Percentiles rank a stretch among this genome's conserved stretches.
phyloP scores from a whole-genome alignment of 2,329 filamentous ascomycete species.

The Ceratocystiopsis brevicomis region DNA sequence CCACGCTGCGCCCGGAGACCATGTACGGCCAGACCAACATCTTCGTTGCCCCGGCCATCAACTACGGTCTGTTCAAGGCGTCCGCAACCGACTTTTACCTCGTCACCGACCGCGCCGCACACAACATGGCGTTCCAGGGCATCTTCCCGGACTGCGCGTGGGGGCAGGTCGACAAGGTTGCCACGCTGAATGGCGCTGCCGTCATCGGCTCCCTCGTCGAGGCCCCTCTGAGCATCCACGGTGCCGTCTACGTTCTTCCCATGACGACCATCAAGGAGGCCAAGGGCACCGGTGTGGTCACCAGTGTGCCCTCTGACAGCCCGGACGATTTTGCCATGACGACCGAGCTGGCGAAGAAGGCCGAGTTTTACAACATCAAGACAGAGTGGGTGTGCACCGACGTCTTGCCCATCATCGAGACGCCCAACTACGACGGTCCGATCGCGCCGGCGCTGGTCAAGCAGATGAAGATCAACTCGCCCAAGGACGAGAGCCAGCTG shows the following conservation, averaged over 20 bases:
- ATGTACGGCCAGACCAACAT: slow-evolving; percentile 98
- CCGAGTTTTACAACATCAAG: slow-evolving; percentile 88
- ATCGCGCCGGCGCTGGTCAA: slow-evolving; percentile 71
- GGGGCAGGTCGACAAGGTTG: slow-evolving; percentile 46
- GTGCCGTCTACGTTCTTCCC: slow-evolving; percentile 68
- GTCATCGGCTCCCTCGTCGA: slow-evolving; percentile 77
- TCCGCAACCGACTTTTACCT: slow-evolving; percentile 56
- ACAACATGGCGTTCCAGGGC: slow-evolving; percentile 93
- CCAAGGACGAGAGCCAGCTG: slow-evolving; percentile 81
- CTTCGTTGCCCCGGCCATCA: slow-evolving; percentile 80
- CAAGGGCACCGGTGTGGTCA: slow-evolving; percentile 94
- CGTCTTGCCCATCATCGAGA: slow-evolving; percentile 75
- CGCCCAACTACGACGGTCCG: slow-evolving; percentile 55
- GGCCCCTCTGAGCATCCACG: slow-evolving; percentile 75
- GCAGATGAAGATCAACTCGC: slow-evolving; percentile 88
- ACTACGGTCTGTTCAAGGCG: slow-evolving; percentile 58
- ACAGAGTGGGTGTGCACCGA: slow-evolving; percentile 92
- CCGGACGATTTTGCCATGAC: slow-evolving; percentile 89
- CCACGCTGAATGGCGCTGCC: slow-evolving; percentile 57
- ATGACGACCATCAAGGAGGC: slow-evolving; percentile 87
- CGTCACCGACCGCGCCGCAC: slow-evolving; percentile 35
- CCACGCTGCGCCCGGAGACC: slow-evolving; percentile 82
- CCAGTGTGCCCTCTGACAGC: slow-evolving; percentile 86
- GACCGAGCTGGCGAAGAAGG: slow-evolving; percentile 77
- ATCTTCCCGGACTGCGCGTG: slow-evolving; percentile 41